Evolutionary conservation across 108 stramenopile species (phyloP), one percentile per base, ranked within the genome.

Genomic region (Skeletonema potamos): DNA sequence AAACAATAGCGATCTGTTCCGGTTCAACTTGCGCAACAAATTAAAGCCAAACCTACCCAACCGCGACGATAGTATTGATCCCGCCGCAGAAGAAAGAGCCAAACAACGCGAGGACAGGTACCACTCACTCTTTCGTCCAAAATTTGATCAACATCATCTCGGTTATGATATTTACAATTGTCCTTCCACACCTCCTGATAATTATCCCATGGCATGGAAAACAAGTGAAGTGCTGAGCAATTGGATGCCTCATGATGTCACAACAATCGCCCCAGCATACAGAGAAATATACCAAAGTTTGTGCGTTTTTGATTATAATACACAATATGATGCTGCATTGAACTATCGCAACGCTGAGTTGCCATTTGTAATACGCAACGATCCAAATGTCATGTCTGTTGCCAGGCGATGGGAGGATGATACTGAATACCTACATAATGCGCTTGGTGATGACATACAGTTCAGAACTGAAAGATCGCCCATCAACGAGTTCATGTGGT

Each of bases 401-500:
- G 86, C 56, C 8, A 13, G 59, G 18, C 67, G 83, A 29, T 94
- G 93, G 93, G 76, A 77, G 13, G 74, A 89, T 59, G 76, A 64
- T 48, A 60, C 72, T 4, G 72, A 57, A 1, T 89, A 94, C 66
- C 62, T 94, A 46, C 66, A 72, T 9, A 39, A 73, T 27, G 58
- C 71, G 0, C 33, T 88, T 10, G 85, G 83, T 3, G 17, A 60
- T 58, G 15, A 34, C 13, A 29, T 2, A 20, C 55, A 51, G 32
- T 62, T 44, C 15, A 36, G 48, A 20, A 94, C 89, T 27, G 96
- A 96, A 81, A 70, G 87, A 51, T 72, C 78, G 17, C 55, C 34
- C 2, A 77, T 84, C 64, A 96, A 96, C 34, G 84, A 92, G 28
- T 91, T 92, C 85, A 92, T 93, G 92, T 94, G 85, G 71, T 92